Percentiles rank a stretch among this genome's conserved stretches.
Evolutionary conservation across 176 grass and related monocot species (phyloP).

Genomic region (barley (Hordeum vulgare)): DNA sequence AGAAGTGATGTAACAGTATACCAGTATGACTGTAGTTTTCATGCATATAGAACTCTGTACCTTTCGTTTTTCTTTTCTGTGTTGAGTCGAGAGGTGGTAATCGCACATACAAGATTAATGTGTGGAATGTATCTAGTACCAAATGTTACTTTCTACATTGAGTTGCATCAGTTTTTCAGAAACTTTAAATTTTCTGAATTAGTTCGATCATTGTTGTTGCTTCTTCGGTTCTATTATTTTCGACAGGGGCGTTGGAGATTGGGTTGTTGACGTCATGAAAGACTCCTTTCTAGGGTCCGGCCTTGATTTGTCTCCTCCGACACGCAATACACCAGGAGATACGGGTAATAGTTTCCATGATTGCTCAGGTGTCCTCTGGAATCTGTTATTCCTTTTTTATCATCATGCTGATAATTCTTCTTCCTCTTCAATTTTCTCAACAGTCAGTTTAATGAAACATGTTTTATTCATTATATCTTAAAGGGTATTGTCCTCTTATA

Average conservation of each 20-base stretch:
- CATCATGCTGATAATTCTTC: neutral
- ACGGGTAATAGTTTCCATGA: conserved; percentile 21
- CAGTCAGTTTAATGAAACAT: neutral
- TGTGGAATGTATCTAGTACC: neutral
- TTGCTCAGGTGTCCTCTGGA: neutral
- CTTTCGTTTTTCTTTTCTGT: neutral
- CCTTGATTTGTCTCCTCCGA: conserved; percentile 18
- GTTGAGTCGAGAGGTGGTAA: neutral
- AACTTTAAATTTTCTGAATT: neutral
- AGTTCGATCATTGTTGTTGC: neutral
- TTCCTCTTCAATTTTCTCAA: neutral
- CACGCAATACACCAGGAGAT: conserved; percentile 10
- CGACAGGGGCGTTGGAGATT: conserved; percentile 70
- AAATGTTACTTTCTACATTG: neutral
- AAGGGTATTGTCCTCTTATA: conserved; percentile 4
- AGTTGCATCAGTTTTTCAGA: neutral
- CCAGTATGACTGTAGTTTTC: neutral
- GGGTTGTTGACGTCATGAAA: conserved; percentile 62
- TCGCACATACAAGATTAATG: neutral
- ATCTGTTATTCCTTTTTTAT: neutral
- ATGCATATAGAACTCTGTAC: neutral
- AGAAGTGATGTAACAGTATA: neutral
- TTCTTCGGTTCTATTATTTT: neutral
- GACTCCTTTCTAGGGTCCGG: conserved; percentile 46
- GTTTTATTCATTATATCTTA: neutral